Conservation (phyloP, 352 stramenopile genomes). For the Phytophthora hybrid region DNA sequence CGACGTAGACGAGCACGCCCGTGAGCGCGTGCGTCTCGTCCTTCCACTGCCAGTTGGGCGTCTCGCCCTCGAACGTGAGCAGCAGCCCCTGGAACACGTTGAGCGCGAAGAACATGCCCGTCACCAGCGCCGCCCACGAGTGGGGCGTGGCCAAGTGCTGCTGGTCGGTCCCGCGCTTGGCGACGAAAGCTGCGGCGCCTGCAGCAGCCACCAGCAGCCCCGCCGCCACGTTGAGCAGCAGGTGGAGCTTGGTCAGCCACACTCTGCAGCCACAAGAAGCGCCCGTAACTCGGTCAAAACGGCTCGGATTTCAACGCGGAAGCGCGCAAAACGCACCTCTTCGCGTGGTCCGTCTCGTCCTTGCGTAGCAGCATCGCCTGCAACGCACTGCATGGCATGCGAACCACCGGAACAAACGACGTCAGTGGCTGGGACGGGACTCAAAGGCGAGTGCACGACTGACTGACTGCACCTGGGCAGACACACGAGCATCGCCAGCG, state of each 20-base stretch:
- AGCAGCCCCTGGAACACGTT: conserved; percentile 75
- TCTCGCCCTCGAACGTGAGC: conserved; percentile 63
- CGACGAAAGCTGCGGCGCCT: conserved; percentile 46
- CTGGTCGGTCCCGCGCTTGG: conserved; percentile 41
- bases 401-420: conserved; percentile 13
- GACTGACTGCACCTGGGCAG: conserved; percentile 45
- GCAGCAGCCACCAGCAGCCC: conserved; percentile 47
- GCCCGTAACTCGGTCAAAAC: conserved; percentile 20
- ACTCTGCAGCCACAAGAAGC: conserved; percentile 40
- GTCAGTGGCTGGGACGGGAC: neutral
- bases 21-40: conserved; percentile 75
- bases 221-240: conserved; percentile 57
- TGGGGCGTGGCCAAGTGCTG: conserved; percentile 57
- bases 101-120: conserved; percentile 60
- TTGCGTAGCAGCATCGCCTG: conserved; percentile 69
- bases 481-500: conserved; percentile 61
- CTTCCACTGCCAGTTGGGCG: conserved; percentile 67
- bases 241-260: conserved; percentile 63
- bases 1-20: conserved; percentile 67
- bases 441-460: neutral
- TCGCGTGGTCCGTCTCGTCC: conserved; percentile 42
- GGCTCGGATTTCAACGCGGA: neutral
- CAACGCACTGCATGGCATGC: conserved; percentile 42
- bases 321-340: conserved; percentile 36
- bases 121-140: conserved; percentile 67